Evolutionary conservation across 345 rosid genomes (phyloP).

Genomic region (Orychophragmus violaceus): DNA sequence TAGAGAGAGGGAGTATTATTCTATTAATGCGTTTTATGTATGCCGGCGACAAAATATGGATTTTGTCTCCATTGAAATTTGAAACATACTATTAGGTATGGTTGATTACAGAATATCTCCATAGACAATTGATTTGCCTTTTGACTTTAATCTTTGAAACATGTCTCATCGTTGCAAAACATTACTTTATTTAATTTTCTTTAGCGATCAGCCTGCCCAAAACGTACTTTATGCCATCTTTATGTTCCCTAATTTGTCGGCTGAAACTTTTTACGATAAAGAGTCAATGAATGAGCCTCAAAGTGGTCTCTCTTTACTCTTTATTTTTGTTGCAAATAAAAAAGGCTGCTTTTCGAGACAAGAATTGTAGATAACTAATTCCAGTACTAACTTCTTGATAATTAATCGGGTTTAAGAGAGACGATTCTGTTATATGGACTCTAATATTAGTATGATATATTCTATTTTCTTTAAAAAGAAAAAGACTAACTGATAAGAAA

Average conservation of each 20-base stretch:
- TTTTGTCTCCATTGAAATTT: slow-evolving; percentile 26
- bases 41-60: slow-evolving; percentile 16
- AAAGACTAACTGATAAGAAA: neutral
- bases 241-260: slow-evolving; percentile 33
- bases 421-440: neutral
- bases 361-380: neutral
- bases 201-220: slow-evolving; percentile 27
- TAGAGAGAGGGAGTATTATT: too few relatives aligned
- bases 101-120: slow-evolving; percentile 28
- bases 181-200: slow-evolving; percentile 16
- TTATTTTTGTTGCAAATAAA: neutral
- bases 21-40: slow-evolving; percentile 4
- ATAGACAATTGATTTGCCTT: slow-evolving; percentile 21
- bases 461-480: neutral
- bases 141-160: slow-evolving; percentile 26
- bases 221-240: slow-evolving; percentile 27
- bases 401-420: neutral
- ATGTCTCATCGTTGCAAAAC: slow-evolving; percentile 34
- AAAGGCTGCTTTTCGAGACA: slow-evolving; percentile 1
- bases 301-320: slow-evolving; percentile 16
- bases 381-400: neutral
- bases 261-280: slow-evolving; percentile 11
- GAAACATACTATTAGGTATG: slow-evolving; percentile 20
- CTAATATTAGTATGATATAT: neutral
- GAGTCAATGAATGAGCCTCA: slow-evolving; percentile 10